Conservation (phyloP, 2,329 filamentous ascomycete genomes). For the Geosmithia morbida region DNA sequence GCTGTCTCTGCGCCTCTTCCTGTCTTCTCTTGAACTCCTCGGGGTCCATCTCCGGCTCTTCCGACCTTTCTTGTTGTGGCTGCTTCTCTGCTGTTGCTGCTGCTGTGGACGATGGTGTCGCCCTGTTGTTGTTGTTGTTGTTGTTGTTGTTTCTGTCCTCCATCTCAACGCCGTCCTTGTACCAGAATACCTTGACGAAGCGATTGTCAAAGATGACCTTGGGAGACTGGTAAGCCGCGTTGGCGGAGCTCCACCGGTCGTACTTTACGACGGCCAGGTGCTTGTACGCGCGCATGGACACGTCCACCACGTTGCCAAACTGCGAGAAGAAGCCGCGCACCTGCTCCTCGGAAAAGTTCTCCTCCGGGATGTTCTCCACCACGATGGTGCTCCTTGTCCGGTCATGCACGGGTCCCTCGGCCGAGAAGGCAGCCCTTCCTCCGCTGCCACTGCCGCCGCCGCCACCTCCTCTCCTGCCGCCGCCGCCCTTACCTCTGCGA, state of each 20-base stretch:
- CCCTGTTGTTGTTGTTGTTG: no score
- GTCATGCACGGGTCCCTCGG: constrained; percentile 48
- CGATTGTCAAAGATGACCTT: constrained; percentile 75
- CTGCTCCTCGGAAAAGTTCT: constrained; percentile 49
- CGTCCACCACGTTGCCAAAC: constrained; percentile 51
- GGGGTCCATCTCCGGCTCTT: constrained; percentile 46
- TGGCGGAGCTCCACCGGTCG: constrained; percentile 49
- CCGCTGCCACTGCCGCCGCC: constrained; percentile 14
- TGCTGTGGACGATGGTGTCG: no score
- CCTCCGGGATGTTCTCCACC: constrained; percentile 63
- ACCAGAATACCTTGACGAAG: constrained; percentile 77
- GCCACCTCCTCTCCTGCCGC: constrained; percentile 20
- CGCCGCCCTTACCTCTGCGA: constrained; percentile 11
- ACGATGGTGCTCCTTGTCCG: constrained; percentile 53
- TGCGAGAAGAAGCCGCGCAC: constrained; percentile 57
- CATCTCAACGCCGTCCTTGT: constrained; percentile 39
- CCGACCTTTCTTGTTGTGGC: constrained; percentile 2
- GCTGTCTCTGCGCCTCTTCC: constrained; percentile 53
- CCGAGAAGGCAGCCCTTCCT: constrained; percentile 45
- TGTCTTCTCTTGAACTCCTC: constrained; percentile 57
- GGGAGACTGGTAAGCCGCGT: constrained; percentile 59
- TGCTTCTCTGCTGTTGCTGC: no score
- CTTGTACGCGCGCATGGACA: constrained; percentile 53
- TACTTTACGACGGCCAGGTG: constrained; percentile 57
- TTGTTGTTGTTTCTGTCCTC: constrained; percentile 7